phyloP scores from a whole-genome alignment of 768 basidiomycete species.

The Termitomyces sp. region DNA sequence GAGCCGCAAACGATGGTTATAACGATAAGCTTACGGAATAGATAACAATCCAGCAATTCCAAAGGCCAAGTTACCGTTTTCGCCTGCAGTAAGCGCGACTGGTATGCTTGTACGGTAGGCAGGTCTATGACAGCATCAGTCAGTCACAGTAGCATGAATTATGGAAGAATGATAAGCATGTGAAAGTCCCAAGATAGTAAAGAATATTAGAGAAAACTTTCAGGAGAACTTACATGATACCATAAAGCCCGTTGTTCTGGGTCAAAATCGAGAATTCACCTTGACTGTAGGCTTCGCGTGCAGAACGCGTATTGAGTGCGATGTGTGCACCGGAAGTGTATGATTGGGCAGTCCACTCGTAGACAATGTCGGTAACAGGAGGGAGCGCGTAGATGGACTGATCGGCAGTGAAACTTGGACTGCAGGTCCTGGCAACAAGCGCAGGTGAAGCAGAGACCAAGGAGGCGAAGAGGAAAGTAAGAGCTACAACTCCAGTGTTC shows the following conservation, averaged over 20 bases:
- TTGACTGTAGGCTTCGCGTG: constrained; percentile 1
- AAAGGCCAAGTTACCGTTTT: constrained; percentile 2
- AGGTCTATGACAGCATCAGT: background rate
- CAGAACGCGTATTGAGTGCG: background rate
- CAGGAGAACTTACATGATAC: constrained; percentile 6
- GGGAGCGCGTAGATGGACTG: constrained; percentile 11
- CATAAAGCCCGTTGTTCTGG: constrained; percentile 8
- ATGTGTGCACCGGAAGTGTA: constrained; percentile 5
- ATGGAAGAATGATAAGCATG: background rate
- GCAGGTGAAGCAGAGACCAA: constrained; percentile 20
- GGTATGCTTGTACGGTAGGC: constrained; percentile 1
- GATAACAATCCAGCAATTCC: background rate
- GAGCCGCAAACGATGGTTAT: no score
- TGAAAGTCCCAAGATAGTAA: background rate
- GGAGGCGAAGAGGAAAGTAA: constrained; percentile 10
- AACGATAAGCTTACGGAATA: constrained; percentile 1
- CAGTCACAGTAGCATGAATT: background rate
- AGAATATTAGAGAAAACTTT: background rate
- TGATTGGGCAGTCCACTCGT: constrained; percentile 8
- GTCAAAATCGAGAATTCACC: constrained; percentile 10
- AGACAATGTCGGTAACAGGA: constrained; percentile 4
- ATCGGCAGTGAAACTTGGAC: constrained; percentile 3
- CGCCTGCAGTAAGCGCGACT: constrained; percentile 9
- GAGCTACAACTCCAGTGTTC: background rate
- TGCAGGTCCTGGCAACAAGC: constrained; percentile 7